phyloP scores from a whole-genome alignment of 2,329 filamentous ascomycete species.

The Xylaria sp. region DNA sequence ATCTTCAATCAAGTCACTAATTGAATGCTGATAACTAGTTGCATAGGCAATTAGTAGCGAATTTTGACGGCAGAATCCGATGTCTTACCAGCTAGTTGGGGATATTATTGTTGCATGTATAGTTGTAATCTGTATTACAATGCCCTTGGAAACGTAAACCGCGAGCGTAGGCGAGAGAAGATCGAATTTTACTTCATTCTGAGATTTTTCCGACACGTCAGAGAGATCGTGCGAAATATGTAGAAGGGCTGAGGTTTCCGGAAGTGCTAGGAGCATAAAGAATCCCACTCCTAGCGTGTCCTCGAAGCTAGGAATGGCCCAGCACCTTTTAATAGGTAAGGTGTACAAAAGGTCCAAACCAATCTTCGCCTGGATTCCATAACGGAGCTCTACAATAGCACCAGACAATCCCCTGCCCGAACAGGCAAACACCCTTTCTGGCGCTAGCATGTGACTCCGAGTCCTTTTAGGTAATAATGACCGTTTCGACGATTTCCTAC shows the following conservation, averaged over 20 bases:
- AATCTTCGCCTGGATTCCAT: conserved; percentile 76
- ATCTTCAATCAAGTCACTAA: conserved; percentile 51
- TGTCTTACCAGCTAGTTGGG: conserved; percentile 52
- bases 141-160: conserved; percentile 51
- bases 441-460: conserved; percentile 47
- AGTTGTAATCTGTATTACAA: conserved; percentile 67
- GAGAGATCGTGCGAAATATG: conserved; percentile 61
- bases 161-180: conserved; percentile 64
- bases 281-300: conserved; percentile 47
- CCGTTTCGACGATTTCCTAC: conserved; percentile 62
- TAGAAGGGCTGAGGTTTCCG: conserved; percentile 61
- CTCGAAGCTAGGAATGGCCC: conserved; percentile 58
- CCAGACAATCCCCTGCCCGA: conserved; percentile 72
- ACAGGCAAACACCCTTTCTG: conserved; percentile 73
- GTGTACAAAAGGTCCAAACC: conserved; percentile 66
- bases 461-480: conserved; percentile 47
- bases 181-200: conserved; percentile 61
- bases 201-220: conserved; percentile 56
- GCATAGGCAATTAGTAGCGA: conserved; percentile 34
- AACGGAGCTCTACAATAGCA: conserved; percentile 73
- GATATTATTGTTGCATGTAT: conserved; percentile 56
- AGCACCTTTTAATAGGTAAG: conserved; percentile 62
- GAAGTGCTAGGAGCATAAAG: conserved; percentile 61
- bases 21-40: conserved; percentile 47
- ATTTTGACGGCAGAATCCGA: conserved; percentile 18